Evolutionary conservation across 306 rosid genomes (phyloP), one percentile per base, ranked within the genome.

Genomic region (Cicer bijugum): DNA sequence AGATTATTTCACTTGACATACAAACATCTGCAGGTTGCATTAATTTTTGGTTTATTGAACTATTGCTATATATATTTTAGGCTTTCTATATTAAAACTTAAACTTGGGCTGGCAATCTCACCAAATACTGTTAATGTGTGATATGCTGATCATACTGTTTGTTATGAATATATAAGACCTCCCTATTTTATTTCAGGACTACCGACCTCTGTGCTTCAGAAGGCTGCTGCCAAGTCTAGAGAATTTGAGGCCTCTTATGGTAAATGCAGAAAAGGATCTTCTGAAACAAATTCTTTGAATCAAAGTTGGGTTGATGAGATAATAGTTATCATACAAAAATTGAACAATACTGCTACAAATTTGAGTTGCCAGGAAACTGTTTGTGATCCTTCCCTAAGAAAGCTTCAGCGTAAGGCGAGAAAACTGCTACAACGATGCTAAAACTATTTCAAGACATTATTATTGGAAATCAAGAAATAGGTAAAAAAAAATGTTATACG

Each of bases 201-300:
- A 47, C 92, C 97, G 0, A 79, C 83, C 72, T 88, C 84, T 11
- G 75, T 93, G 51, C 96, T 93, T 67, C 85, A 82, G 78, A 89
- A 82, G 58, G 98, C 98, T 67, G 90, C 88, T 10, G 85, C 84
- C 3, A 93, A 88, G 85, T 93, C 98, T 6, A 83, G 78, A 68
- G 93, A 93, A 69, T 93, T 93, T 15, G 98, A 91, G 90, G 87
- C 84, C n/a, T 65, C 80, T 20, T 91, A 88, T 73, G 97, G 98
- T 56, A 89, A 85, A 76, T 70, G 46, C 47, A 77, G 69, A 63
- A 80, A 63, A 56, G 63, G 3, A 62, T 53, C 80, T 46, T 47
- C 67, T 51, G 83, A 76, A 63, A 37, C 79, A 72, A 28, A 76
- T 47, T 40, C 75, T 39, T 72, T 70, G 65, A 72, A 60, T 67